Conservation (phyloP, 2,329 filamentous ascomycete genomes). For the Neofusicoccum sp. region DNA sequence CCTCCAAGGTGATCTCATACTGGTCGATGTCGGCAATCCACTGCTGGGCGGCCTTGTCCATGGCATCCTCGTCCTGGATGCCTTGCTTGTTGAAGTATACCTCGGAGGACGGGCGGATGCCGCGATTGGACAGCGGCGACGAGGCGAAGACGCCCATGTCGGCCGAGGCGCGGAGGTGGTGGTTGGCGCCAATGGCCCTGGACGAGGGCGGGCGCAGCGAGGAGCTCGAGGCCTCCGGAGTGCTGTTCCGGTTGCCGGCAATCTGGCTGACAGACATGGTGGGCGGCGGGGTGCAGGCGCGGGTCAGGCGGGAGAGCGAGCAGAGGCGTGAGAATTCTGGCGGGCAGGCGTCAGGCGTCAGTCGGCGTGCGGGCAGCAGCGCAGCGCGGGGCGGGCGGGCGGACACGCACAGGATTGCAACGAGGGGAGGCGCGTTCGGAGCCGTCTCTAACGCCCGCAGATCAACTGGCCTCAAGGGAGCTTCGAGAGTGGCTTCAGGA, state of each 20-base stretch:
- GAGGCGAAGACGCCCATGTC: slow-evolving; percentile 83
- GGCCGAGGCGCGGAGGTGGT: slow-evolving; percentile 90
- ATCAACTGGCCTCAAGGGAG: slow-evolving; percentile 24
- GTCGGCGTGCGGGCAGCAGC: neutral
- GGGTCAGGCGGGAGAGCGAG: neutral
- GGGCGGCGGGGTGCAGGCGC: slow-evolving; percentile 20
- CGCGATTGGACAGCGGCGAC: slow-evolving; percentile 71
- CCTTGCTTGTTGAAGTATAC: slow-evolving; percentile 82
- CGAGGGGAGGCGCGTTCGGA: slow-evolving; percentile 2
- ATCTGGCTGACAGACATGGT: slow-evolving; percentile 52
- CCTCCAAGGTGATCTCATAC: slow-evolving; percentile 96
- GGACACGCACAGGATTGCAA: slow-evolving; percentile 11
- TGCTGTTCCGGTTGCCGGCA: slow-evolving; percentile 86
- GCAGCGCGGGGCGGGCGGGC: neutral
- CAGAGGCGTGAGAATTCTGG: slow-evolving; percentile 10
- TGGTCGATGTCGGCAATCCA: slow-evolving; percentile 99
- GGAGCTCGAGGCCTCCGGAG: slow-evolving; percentile 83
- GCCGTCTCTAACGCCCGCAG: slow-evolving; percentile 21
- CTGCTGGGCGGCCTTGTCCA: slow-evolving; percentile 93
- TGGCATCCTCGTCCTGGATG: slow-evolving; percentile 71
- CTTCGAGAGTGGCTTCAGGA: slow-evolving; percentile 22
- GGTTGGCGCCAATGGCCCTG: slow-evolving; percentile 73
- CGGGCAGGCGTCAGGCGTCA: neutral
- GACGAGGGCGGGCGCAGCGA: slow-evolving; percentile 82
- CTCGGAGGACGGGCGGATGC: slow-evolving; percentile 90